phyloP scores from a whole-genome alignment of 345 rosid species.

The Erysimum cheiranthoides region DNA sequence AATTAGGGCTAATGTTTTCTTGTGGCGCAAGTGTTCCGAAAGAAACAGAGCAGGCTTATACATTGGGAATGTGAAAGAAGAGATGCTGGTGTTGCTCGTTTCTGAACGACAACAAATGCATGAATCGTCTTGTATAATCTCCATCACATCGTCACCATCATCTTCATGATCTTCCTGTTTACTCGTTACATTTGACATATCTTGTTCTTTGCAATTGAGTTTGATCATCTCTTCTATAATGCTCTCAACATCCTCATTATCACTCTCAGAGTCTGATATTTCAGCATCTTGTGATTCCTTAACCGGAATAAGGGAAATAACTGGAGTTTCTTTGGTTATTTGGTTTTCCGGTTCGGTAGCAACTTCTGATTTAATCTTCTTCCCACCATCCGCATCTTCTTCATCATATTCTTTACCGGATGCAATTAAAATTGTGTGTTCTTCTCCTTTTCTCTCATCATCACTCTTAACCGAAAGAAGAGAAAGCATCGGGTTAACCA shows the following conservation, averaged over 20 bases:
- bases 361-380: neutral
- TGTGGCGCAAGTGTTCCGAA: neutral
- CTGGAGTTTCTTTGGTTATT: neutral
- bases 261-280: neutral
- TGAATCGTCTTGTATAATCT: slow-evolving; percentile 17
- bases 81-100: slow-evolving; percentile 13
- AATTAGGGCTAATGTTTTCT: neutral
- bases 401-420: neutral
- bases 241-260: neutral
- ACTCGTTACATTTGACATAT: neutral
- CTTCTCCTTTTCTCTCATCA: neutral
- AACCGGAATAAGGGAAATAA: neutral
- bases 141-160: neutral
- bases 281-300: neutral
- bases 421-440: neutral
- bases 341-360: neutral
- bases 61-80: slow-evolving; percentile 32
- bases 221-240: neutral
- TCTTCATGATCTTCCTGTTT: neutral
- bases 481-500: neutral
- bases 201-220: neutral
- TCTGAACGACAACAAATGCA: slow-evolving; percentile 25
- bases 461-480: neutral
- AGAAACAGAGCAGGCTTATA: slow-evolving; percentile 7
- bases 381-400: neutral